These are phyloP conservation scores for Psidium guajava DNA, from an alignment of 345 rosid species.

Conservation along the genomic window DNA sequence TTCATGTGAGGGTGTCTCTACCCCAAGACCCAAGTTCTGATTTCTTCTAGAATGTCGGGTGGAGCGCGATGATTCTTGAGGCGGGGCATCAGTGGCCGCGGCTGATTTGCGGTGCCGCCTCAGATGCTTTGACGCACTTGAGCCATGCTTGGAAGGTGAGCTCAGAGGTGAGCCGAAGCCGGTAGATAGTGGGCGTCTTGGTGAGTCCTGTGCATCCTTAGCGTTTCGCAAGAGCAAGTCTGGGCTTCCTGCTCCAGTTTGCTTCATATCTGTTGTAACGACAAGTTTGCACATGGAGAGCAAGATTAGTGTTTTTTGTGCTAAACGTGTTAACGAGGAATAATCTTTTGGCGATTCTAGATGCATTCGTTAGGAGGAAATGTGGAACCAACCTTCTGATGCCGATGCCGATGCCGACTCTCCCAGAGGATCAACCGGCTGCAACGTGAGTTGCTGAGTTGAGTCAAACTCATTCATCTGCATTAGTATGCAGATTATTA, in stretches of 20 bases:
- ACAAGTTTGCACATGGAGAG: background rate
- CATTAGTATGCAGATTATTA: background rate
- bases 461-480: conserved; percentile 5
- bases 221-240: background rate
- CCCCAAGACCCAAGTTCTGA: background rate
- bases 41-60: conserved; percentile 7
- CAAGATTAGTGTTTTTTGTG: background rate
- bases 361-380: background rate
- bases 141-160: conserved; percentile 9
- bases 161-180: background rate
- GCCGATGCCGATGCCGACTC: background rate
- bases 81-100: conserved; percentile 4
- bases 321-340: background rate
- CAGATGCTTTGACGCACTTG: background rate
- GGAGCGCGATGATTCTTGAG: background rate
- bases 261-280: background rate
- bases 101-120: conserved; percentile 15
- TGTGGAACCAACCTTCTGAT: background rate
- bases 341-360: background rate
- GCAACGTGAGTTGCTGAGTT: background rate
- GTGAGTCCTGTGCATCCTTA: background rate
- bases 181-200: background rate
- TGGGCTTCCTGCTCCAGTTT: background rate
- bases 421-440: background rate
- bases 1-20: conserved; percentile 11